Conservation (phyloP, 169 alveolate genomes). For the Besnoitia besnoiti region DNA sequence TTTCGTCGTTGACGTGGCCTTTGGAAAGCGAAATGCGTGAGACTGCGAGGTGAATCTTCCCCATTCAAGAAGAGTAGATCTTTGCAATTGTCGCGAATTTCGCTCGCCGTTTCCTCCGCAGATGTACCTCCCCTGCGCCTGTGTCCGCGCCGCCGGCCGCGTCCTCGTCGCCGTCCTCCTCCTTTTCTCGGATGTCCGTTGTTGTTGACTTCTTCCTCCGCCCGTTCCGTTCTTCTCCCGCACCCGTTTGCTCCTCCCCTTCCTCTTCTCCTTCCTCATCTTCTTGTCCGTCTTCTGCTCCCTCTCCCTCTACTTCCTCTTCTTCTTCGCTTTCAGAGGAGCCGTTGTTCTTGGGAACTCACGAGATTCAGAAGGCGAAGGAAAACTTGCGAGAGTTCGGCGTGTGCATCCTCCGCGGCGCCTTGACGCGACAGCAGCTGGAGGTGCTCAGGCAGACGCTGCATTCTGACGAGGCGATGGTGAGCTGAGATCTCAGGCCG, state of each 20-base stretch:
- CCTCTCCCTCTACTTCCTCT: neutral
- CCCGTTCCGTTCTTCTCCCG: neutral
- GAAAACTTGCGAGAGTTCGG: neutral
- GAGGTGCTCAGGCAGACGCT: neutral
- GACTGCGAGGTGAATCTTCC: too few relatives aligned
- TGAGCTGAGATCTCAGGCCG: neutral
- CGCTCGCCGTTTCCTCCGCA: too few relatives aligned
- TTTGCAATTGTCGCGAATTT: too few relatives aligned
- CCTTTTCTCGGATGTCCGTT: neutral
- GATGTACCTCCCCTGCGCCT: neutral
- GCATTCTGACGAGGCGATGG: conserved; percentile 5
- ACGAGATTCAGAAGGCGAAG: neutral
- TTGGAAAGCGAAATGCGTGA: too few relatives aligned
- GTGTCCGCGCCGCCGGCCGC: neutral
- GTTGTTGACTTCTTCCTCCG: neutral
- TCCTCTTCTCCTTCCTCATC: neutral
- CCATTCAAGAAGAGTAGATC: too few relatives aligned
- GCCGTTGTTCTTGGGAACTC: neutral
- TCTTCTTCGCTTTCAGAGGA: neutral
- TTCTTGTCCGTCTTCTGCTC: neutral
- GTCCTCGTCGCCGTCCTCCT: neutral
- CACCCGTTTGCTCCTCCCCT: neutral
- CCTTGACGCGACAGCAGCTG: conserved; percentile 22
- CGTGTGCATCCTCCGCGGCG: neutral
- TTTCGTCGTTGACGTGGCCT: too few relatives aligned